A percentile compares a stretch with the other conserved stretches of the same genome.
These are phyloP conservation scores for Rhodamnia rubescens DNA, from an alignment of 345 rosid species.

Conservation along the genomic window DNA sequence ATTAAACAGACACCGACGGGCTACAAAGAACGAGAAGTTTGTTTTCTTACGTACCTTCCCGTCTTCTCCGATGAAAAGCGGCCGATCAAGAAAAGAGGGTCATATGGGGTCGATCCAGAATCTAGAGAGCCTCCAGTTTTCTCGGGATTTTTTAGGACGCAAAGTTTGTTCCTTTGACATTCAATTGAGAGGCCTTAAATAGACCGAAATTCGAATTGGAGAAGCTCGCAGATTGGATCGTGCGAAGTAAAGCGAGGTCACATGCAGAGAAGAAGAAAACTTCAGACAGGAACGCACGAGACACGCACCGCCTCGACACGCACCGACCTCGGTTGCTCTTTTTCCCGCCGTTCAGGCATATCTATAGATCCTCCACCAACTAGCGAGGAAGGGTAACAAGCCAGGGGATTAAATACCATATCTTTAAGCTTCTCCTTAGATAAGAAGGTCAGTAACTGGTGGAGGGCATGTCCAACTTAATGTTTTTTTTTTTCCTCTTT, in stretches of 20 bases:
- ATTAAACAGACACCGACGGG: background rate
- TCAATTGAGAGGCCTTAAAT: background rate
- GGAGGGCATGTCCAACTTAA: background rate
- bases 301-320: background rate
- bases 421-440: background rate
- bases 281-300: background rate
- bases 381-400: background rate
- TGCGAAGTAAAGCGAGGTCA: background rate
- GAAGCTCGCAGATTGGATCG: background rate
- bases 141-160: background rate
- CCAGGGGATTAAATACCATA: background rate
- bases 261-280: background rate
- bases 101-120: background rate
- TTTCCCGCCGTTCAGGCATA: background rate
- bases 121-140: background rate
- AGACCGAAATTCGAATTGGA: background rate
- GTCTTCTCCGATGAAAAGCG: background rate
- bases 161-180: background rate
- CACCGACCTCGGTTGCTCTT: background rate
- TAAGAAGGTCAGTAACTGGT: background rate
- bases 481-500: background rate
- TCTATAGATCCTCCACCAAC: background rate
- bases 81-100: background rate
- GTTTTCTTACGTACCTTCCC: background rate
- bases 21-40: background rate